phyloP scores from a whole-genome alignment of 2,329 filamentous ascomycete genomes.

The Kalmusia sp. region DNA sequence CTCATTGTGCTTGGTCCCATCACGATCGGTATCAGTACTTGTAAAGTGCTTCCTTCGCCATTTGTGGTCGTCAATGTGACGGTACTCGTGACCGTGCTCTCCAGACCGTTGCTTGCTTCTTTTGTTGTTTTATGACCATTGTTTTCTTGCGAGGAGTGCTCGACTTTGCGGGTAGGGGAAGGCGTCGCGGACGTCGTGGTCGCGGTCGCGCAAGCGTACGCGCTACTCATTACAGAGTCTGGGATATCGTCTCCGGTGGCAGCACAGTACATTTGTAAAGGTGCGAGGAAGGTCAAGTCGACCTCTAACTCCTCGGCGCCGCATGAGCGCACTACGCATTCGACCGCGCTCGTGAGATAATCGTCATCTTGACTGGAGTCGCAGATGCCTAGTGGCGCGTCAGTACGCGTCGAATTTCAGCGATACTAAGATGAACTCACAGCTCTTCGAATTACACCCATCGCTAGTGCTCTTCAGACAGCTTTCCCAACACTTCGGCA shows the following conservation, averaged over 20 bases:
- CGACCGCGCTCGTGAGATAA: slow-evolving; percentile 26
- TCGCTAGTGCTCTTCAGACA: slow-evolving; percentile 24
- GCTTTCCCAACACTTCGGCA: slow-evolving; percentile 29
- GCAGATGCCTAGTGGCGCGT: slow-evolving; percentile 30
- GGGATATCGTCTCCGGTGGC: slow-evolving; percentile 24
- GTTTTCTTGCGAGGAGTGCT: slow-evolving; percentile 10
- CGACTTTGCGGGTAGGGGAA: slow-evolving; percentile 13
- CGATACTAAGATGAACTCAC: slow-evolving; percentile 14
- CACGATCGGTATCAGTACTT: slow-evolving; percentile 29
- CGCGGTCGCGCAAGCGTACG: slow-evolving; percentile 23
- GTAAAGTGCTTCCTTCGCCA: slow-evolving; percentile 28
- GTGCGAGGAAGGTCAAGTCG: slow-evolving; percentile 23
- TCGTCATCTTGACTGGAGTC: slow-evolving; percentile 24
- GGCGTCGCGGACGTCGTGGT: slow-evolving; percentile 6
- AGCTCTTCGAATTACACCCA: slow-evolving; percentile 27
- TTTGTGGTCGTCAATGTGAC: slow-evolving; percentile 31
- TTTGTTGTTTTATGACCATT: slow-evolving; percentile 11
- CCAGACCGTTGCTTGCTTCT: slow-evolving; percentile 14
- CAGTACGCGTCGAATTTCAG: slow-evolving; percentile 1
- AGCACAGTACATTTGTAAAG: slow-evolving; percentile 27
- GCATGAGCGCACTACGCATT: slow-evolving; percentile 27
- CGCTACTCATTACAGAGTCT: slow-evolving; percentile 24
- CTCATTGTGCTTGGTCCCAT: slow-evolving; percentile 28
- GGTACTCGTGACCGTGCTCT: slow-evolving; percentile 24
- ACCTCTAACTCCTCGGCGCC: slow-evolving; percentile 20